These are phyloP conservation scores for Brassica incana DNA, from an alignment of 345 rosid species.

Conservation along the genomic window DNA sequence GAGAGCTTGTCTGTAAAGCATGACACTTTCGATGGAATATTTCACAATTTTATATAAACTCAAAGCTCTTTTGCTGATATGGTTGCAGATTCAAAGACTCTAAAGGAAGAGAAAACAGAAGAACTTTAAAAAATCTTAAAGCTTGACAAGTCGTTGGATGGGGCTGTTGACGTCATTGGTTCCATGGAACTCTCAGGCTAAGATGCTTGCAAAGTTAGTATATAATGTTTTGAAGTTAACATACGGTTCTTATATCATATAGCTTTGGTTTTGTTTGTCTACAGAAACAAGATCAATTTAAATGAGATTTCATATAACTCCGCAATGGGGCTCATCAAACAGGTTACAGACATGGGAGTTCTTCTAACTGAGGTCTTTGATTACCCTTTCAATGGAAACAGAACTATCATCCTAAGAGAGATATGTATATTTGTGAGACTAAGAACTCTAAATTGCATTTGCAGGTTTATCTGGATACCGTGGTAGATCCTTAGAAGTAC, in stretches of 20 bases:
- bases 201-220: conserved; percentile 84
- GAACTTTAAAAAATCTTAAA: conserved; percentile 70
- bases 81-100: conserved; percentile 76
- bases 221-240: no score
- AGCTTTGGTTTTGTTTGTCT: conserved; percentile 8
- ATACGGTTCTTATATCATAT: neutral
- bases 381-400: neutral
- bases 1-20: conserved; percentile 1
- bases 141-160: conserved; percentile 72
- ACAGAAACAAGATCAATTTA: conserved; percentile 77
- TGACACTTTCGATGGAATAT: neutral
- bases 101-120: conserved; percentile 92
- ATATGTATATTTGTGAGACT: neutral
- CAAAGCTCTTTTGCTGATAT: neutral
- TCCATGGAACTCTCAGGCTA: conserved; percentile 86
- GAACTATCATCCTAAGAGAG: neutral
- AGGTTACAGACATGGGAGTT: conserved; percentile 68
- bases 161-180: conserved; percentile 96
- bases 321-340: conserved; percentile 72
- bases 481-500: conserved; percentile 90
- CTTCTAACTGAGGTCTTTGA: conserved; percentile 77
- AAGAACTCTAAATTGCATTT: neutral
- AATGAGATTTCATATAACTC: conserved; percentile 93
- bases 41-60: neutral
- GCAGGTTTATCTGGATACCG: conserved; percentile 89